These are phyloP conservation scores for Carallia pectinifolia DNA, from an alignment of 345 rosid species.

Conservation along the genomic window DNA sequence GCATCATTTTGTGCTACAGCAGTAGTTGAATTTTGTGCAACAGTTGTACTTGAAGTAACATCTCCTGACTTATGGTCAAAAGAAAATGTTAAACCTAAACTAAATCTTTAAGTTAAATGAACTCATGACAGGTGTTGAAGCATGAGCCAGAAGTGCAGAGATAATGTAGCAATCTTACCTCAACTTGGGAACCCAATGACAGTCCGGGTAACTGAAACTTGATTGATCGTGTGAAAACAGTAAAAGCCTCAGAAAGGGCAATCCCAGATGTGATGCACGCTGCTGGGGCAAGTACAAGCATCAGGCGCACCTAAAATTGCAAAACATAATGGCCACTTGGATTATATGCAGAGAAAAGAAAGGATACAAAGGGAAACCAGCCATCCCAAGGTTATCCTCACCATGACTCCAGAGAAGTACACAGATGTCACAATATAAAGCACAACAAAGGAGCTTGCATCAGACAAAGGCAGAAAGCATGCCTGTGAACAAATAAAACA, in stretches of 20 bases:
- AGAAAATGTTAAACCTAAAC: slow-evolving; percentile 26
- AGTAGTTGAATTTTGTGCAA: slow-evolving; percentile 37
- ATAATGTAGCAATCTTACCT: slow-evolving; percentile 46
- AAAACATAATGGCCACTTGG: slow-evolving; percentile 8
- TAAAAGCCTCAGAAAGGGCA: slow-evolving; percentile 96
- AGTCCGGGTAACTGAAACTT: slow-evolving; percentile 74
- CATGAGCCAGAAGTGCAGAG: slow-evolving; percentile 5
- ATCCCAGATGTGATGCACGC: slow-evolving; percentile 99
- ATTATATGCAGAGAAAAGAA: slow-evolving; percentile 1
- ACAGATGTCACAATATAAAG: slow-evolving; percentile 94
- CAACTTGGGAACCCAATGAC: slow-evolving; percentile 40
- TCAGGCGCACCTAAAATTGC: slow-evolving; percentile 80
- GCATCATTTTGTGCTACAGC: slow-evolving; percentile 37
- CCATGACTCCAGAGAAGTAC: slow-evolving; percentile 99
- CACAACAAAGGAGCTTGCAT: slow-evolving; percentile 90
- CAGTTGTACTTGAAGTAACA: slow-evolving; percentile 33
- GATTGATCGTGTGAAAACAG: slow-evolving; percentile 80
- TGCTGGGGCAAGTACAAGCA: slow-evolving; percentile 99
- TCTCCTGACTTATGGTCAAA: slow-evolving; percentile 64
- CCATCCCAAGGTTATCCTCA: slow-evolving; percentile 33
- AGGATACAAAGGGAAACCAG: not conserved
- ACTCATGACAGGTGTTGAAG: slow-evolving; percentile 15
- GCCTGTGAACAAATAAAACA: slow-evolving; percentile 59
- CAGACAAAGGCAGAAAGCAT: slow-evolving; percentile 92
- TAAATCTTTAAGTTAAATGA: slow-evolving; percentile 21